Conservation (phyloP, 192 early-diverging fungal species). For the Backusella mclennaniae region DNA sequence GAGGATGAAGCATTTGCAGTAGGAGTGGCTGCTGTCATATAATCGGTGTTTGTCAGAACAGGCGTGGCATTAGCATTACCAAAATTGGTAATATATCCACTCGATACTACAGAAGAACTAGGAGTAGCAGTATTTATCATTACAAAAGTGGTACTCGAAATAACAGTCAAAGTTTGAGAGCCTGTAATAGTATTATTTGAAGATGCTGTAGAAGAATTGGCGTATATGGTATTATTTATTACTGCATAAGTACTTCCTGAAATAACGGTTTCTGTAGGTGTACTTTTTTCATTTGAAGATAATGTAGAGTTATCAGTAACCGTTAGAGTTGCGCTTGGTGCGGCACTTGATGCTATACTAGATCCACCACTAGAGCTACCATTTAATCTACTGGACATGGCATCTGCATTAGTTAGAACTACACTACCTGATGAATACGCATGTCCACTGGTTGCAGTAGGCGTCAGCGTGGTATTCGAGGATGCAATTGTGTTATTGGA, state of each 20-base stretch:
- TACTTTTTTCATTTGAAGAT: background rate
- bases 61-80: background rate
- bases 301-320: background rate
- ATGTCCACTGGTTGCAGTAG: background rate
- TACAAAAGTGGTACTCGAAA: background rate
- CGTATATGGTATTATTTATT: background rate
- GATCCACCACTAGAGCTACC: background rate
- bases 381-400: background rate
- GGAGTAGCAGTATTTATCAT: background rate
- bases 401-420: background rate
- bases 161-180: background rate
- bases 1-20: background rate
- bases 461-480: background rate
- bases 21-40: background rate
- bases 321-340: background rate
- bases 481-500: background rate
- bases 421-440: background rate
- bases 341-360: background rate
- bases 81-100: background rate
- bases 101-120: background rate
- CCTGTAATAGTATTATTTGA: background rate
- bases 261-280: background rate
- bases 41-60: background rate
- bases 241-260: background rate
- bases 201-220: background rate